Base-by-base conservation (phyloP, 1,284 basidiomycete species). In the Puccinia polysora region DNA sequence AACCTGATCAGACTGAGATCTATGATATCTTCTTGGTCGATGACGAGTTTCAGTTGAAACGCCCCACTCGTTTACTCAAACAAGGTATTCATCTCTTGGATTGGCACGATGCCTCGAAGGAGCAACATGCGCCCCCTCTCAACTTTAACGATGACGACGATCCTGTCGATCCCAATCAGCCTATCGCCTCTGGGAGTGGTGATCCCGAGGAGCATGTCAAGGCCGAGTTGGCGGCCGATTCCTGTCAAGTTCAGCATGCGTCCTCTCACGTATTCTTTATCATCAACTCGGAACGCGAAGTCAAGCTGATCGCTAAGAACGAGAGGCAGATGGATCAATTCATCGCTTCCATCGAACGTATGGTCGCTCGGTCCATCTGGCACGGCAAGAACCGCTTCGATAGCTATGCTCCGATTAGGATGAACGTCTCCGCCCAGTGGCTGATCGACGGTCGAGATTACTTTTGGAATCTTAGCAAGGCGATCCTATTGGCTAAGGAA, bases 241-340 rank as follows among this genome's bases (percentile, higher is more conserved):
- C 76, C 1, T 73, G 74, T 30, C 65, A 75, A 30, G 67, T 78
- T 25, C 74, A 76, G 36, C 77, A 80, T 67, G 78, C 80, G 25
- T 80, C 79, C 71, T 83, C 90, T 77, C 96, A 98, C 81, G 95
- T 91, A 0, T 98, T 98, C 81, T 97, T 90, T 78, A 86, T 98
- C 71, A 84, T 87, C 75, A 97, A 97, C 79, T 87, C 91, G 4
- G 95, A 98, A 81, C 87, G 89, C 82, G 86, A 87, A 69, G 81
- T 98, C 74, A 94, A 95, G 81, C 80, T 97, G 5, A 87, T 87
- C 72, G 93, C 96, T 10, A 88, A 87, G 79, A 96, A 89, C 79
- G 91, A 97, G 88, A 86, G 94, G 32, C 91, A 96, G 83, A 97
- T 97, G 92, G 84, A 92, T 74, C 95, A 98, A 80, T 98, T 94